A percentile compares a stretch with the other conserved stretches of the same genome.
phyloP scores from a whole-genome alignment of 2,329 filamentous ascomycete genomes.

The Pezicula radicicola region DNA sequence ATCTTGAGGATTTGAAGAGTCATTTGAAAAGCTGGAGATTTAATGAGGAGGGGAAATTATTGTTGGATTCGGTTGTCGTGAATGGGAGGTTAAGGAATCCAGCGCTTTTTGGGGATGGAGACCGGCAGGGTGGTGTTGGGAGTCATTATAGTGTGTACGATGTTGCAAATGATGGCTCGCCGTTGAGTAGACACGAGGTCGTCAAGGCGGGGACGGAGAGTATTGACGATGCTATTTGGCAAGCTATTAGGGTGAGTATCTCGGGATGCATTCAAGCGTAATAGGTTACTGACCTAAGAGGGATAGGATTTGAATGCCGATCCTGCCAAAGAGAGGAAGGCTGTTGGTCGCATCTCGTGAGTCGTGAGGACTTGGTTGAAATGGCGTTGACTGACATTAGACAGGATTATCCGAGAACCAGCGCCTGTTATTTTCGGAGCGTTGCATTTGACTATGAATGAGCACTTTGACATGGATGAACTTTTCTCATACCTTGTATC shows the following conservation, averaged over 20 bases:
- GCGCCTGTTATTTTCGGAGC: conserved; percentile 57
- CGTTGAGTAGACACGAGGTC: conserved; percentile 15
- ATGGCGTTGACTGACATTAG: not conserved
- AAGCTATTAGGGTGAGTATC: conserved; percentile 16
- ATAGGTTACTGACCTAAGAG: conserved; percentile 1
- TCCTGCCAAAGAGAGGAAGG: conserved; percentile 10
- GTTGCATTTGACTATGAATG: conserved; percentile 53
- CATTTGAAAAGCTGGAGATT: conserved; percentile 41
- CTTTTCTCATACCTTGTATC: conserved; percentile 52
- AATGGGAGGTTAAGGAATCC: conserved; percentile 16
- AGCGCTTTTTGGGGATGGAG: conserved; percentile 12
- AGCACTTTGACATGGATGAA: conserved; percentile 61
- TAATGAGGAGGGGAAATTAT: conserved; percentile 34
- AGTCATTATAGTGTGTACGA: conserved; percentile 25
- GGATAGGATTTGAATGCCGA: conserved; percentile 19
- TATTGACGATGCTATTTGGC: conserved; percentile 23
- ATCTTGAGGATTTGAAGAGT: conserved; percentile 39
- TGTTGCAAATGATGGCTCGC: conserved; percentile 21
- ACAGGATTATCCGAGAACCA: conserved; percentile 56
- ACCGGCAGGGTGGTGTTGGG: conserved; percentile 2
- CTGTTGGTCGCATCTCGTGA: conserved; percentile 20
- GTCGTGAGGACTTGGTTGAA: not conserved
- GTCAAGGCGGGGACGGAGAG: conserved; percentile 13
- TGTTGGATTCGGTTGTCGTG: conserved; percentile 31
- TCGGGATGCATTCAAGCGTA: not conserved